Percentiles rank a stretch among this genome's conserved stretches.
These are phyloP conservation scores for Lactarius hengduanensis DNA, from an alignment of 768 basidiomycete genomes.

Conservation along the genomic window DNA sequence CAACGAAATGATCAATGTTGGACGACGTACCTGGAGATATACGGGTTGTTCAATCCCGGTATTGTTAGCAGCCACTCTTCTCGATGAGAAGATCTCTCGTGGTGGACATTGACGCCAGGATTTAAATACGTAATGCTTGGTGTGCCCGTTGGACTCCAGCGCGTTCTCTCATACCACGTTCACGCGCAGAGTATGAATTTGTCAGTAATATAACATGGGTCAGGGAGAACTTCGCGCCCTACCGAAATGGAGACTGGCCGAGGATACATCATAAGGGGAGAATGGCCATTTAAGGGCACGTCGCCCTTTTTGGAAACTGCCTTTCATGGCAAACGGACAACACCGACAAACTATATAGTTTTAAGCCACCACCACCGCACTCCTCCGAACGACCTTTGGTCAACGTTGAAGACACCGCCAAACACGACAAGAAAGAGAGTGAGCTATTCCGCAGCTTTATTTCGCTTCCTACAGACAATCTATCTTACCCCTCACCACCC, in stretches of 20 bases:
- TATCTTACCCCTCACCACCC: conserved; percentile 1
- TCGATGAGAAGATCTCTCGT: neutral
- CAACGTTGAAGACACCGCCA: no score
- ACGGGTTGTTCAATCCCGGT: no score
- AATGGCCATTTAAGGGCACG: no score
- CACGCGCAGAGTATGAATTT: neutral
- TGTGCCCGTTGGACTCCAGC: neutral
- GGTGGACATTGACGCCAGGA: neutral
- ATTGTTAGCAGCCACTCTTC: no score
- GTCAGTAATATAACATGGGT: neutral
- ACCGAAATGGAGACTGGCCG: no score
- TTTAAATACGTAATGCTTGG: neutral
- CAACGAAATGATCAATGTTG: no score
- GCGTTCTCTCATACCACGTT: neutral
- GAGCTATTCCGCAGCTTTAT: neutral
- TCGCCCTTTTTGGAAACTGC: neutral
- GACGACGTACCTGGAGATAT: no score
- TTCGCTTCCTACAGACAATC: neutral
- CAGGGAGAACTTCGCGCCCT: no score
- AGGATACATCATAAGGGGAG: no score
- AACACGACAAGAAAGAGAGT: conserved; percentile 18
- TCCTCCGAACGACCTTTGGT: neutral
- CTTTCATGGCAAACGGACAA: neutral
- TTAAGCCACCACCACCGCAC: conserved; percentile 22
- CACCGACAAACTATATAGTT: conserved; percentile 22